phyloP scores from a whole-genome alignment of 768 basidiomycete genomes.

The Wakefieldia striispora region DNA sequence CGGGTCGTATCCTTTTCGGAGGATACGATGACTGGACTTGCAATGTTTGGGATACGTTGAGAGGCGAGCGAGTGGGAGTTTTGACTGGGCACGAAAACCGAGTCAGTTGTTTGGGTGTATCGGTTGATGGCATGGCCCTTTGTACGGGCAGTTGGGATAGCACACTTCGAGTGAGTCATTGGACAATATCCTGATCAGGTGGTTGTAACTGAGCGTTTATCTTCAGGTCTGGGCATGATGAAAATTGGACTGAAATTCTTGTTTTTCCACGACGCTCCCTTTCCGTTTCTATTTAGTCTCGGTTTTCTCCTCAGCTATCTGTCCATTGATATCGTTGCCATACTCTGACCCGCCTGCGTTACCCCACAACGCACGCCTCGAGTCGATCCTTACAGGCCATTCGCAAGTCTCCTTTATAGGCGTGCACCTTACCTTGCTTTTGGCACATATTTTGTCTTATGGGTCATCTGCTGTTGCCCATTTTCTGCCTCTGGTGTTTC shows the following conservation, averaged over 20 bases:
- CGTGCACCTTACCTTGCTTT: slow-evolving; percentile 34
- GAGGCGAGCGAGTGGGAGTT: slow-evolving; percentile 97
- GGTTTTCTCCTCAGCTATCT: slow-evolving; percentile 29
- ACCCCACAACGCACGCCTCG: slow-evolving; percentile 45
- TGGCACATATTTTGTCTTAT: slow-evolving; percentile 38
- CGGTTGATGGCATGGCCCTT: slow-evolving; percentile 95
- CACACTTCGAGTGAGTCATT: slow-evolving; percentile 76
- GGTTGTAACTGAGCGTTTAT: slow-evolving; percentile 11
- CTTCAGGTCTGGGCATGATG: slow-evolving; percentile 81
- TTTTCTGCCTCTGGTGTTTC: slow-evolving; percentile 35
- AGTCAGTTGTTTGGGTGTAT: slow-evolving; percentile 95
- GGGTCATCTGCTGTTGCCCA: slow-evolving; percentile 31
- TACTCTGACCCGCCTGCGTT: slow-evolving; percentile 52
- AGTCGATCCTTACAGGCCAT: slow-evolving; percentile 61
- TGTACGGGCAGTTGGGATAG: slow-evolving; percentile 99
- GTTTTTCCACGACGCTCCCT: slow-evolving; percentile 24
- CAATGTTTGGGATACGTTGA: slow-evolving; percentile 99
- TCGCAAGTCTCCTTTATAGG: slow-evolving; percentile 34
- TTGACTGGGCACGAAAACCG: slow-evolving; percentile 98
- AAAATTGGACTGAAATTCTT: slow-evolving; percentile 26
- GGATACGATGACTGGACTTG: slow-evolving; percentile 99
- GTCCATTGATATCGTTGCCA: slow-evolving; percentile 52
- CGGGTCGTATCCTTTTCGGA: slow-evolving; percentile 95
- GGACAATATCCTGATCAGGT: background rate
- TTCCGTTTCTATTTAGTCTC: slow-evolving; percentile 20